phyloP scores from a whole-genome alignment of 805 yeast genomes.

The Schwanniomyces pseudopolymorphus region DNA sequence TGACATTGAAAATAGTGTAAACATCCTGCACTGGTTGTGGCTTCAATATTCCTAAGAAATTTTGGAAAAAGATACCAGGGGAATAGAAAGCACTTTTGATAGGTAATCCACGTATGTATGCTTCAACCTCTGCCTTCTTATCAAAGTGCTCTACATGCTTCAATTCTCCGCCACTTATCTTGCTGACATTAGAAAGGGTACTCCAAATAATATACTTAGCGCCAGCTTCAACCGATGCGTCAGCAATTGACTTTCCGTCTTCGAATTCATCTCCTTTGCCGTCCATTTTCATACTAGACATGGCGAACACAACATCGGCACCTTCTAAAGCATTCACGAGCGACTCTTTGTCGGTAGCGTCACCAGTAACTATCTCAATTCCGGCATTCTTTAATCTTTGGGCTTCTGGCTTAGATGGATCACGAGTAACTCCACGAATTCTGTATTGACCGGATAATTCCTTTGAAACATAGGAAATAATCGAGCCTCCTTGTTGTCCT shows the following conservation, averaged over 20 bases:
- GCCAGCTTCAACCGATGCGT: slow-evolving; percentile 4
- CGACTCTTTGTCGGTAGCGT: slow-evolving; percentile 3
- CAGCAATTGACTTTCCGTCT: slow-evolving; percentile 8
- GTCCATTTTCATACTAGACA: slow-evolving; percentile 9
- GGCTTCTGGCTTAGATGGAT: slow-evolving; percentile 4
- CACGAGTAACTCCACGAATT: slow-evolving; percentile 13
- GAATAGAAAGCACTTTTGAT: slow-evolving; percentile 5
- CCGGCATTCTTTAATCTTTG: slow-evolving; percentile 9
- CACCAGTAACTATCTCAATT: slow-evolving; percentile 12
- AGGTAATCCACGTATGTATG: slow-evolving; percentile 4
- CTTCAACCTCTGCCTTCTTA: slow-evolving; percentile 6
- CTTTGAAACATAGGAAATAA: slow-evolving; percentile 7
- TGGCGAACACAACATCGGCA: slow-evolving; percentile 7
- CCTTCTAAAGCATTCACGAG: slow-evolving; percentile 4
- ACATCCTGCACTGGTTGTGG: slow-evolving; percentile 3
- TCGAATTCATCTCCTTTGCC: slow-evolving; percentile 4
- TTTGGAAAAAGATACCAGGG: slow-evolving; percentile 8
- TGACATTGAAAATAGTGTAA: not conserved
- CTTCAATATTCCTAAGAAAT: not conserved
- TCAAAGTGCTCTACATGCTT: slow-evolving; percentile 1
- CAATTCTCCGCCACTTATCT: slow-evolving; percentile 4
- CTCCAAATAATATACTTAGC: slow-evolving; percentile 7
- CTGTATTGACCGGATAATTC: slow-evolving; percentile 8
- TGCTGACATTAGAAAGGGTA: slow-evolving; percentile 1
- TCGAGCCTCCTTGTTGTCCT: slow-evolving; percentile 31